Evolutionary conservation across 116 monocot species (phyloP), one percentile per base, ranked within the genome.

Genomic region (Zostera marina): DNA sequence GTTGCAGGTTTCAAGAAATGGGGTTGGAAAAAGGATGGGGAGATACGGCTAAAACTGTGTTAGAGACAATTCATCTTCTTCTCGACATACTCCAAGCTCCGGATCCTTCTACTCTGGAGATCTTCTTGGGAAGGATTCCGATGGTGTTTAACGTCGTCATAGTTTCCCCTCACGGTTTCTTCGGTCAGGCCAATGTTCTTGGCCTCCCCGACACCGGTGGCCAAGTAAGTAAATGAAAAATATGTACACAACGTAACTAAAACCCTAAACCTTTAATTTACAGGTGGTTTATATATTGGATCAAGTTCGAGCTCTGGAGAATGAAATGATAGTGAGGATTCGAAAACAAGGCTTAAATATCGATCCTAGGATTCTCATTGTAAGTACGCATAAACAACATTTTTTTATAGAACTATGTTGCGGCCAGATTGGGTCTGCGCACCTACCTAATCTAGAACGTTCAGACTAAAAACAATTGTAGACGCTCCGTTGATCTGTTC

Each of bases 11-110:
- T 46, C 93, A 93, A 67, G 88, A 84, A 60, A 70, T 79, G 78
- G 93, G 93, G 39, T 56, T 93, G 68, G 93, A 93, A 70, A 84
- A 84, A 70, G 93, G 93, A 0, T 93, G 93, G 93, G 93, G 93
- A 40, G 81, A 84, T 56, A 93, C 72, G 17, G 74, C 84, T 57
- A 41, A 58, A 51, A 68, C 69, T 66, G 84, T 74, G 8, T 49
- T 81, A 66, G 77, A 93, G 59, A 93, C 76, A 77, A 81, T 93
- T 21, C 88, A 75, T 74, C 87, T 93, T 60, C 88, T 93, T 46
- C 68, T 84, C 42, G 93, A 93, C 60, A 73, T 93, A 58, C 84
- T 93, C 68, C 88, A 93, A 44, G 88, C 93, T 32, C 87, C 83
- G 44, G 93, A 93, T 77, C 88, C 93, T 6, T 69, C 76, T 38